Percentiles rank a stretch among this genome's conserved stretches.
Evolutionary conservation across 768 basidiomycete genomes (phyloP).

Genomic region (Boletales sp.): DNA sequence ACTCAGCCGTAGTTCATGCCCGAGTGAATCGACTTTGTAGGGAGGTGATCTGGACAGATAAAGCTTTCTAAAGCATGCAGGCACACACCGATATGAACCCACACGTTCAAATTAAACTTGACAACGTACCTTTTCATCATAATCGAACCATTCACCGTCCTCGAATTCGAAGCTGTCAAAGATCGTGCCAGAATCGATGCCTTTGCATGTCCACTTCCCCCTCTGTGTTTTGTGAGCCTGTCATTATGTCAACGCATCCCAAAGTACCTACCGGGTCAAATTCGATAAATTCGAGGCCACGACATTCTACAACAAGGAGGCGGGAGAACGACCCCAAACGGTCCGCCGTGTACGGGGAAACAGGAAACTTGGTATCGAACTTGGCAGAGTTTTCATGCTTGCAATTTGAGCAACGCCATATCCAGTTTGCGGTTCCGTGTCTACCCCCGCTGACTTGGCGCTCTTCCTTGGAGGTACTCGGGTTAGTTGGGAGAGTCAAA

Average conservation of each 20-base stretch:
- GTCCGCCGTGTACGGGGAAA: conserved; percentile 57
- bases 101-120: background rate
- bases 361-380: conserved; percentile 50
- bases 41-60: conserved; percentile 69
- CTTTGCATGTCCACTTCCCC: conserved; percentile 75
- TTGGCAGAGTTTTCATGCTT: conserved; percentile 81
- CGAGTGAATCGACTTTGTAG: conserved; percentile 65
- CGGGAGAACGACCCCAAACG: conserved; percentile 58
- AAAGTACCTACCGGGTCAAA: conserved; percentile 66
- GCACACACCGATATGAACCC: background rate
- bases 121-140: conserved; percentile 76
- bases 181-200: conserved; percentile 47
- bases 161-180: conserved; percentile 61
- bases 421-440: conserved; percentile 69
- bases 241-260: background rate
- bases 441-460: conserved; percentile 63
- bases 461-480: conserved; percentile 48
- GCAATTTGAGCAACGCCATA: conserved; percentile 76
- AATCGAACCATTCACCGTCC: conserved; percentile 72
- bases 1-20: conserved; percentile 36
- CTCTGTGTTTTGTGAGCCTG: conserved; percentile 35
- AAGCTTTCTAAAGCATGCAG: conserved; percentile 40
- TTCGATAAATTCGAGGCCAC: conserved; percentile 76
- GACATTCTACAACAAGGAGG: conserved; percentile 74
- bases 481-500: conserved; percentile 1